phyloP scores from a whole-genome alignment of 2,329 filamentous ascomycete genomes.

The Diplodia seriata region DNA sequence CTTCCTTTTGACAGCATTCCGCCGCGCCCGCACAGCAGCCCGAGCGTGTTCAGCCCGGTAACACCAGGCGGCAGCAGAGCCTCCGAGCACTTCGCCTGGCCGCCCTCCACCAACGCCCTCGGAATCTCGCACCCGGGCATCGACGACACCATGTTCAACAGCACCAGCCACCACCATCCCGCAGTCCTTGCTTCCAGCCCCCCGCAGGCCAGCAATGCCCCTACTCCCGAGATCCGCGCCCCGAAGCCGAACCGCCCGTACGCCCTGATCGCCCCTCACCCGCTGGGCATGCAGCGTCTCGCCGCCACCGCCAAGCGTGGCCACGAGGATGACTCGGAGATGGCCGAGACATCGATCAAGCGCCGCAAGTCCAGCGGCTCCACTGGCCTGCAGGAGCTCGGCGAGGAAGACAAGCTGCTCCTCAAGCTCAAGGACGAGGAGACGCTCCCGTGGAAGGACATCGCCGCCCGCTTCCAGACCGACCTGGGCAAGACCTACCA shows the following conservation, averaged over 20 bases:
- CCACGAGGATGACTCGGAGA: conserved; percentile 48
- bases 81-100: conserved; percentile 48
- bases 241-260: conserved; percentile 51
- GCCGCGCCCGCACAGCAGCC: conserved; percentile 51
- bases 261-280: conserved; percentile 54
- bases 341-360: conserved; percentile 42
- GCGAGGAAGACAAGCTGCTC: conserved; percentile 59
- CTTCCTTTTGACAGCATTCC: conserved; percentile 37
- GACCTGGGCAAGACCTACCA: conserved; percentile 58
- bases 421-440: conserved; percentile 61
- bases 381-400: conserved; percentile 50
- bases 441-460: conserved; percentile 62
- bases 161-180: conserved; percentile 10
- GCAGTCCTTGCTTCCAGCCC: conserved; percentile 35
- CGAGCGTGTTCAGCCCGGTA: conserved; percentile 52
- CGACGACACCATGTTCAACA: conserved; percentile 30
- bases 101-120: conserved; percentile 45
- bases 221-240: conserved; percentile 42
- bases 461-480: conserved; percentile 57
- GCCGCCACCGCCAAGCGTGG: conserved; percentile 46
- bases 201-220: conserved; percentile 37
- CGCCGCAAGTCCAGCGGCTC: conserved; percentile 48
- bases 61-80: conserved; percentile 36
- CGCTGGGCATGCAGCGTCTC: conserved; percentile 44
- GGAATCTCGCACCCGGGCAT: conserved; percentile 44